Conservation (phyloP, 2,329 filamentous ascomycete genomes). For the Talaromyces amestolkiae region DNA sequence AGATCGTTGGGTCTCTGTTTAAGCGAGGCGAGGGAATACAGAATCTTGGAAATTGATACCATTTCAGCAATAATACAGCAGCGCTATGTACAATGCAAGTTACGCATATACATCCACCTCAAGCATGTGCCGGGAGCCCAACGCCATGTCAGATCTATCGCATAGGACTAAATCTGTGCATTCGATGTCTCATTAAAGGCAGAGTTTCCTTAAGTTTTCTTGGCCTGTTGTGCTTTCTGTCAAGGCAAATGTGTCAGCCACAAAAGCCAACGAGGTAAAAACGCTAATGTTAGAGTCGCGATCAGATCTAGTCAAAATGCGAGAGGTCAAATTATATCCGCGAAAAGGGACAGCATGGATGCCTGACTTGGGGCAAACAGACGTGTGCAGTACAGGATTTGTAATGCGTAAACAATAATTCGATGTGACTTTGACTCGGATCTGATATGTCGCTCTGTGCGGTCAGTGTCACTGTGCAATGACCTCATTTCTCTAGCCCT, state of each 20-base stretch:
- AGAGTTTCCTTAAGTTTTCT: not conserved
- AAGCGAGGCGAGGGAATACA: not conserved
- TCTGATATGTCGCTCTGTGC: slow-evolving; percentile 3
- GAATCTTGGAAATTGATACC: not conserved
- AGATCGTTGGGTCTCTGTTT: not conserved
- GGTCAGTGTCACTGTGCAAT: not conserved
- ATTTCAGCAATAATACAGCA: not conserved
- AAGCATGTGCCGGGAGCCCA: not conserved
- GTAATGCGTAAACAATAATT: not conserved
- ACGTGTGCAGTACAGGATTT: not conserved
- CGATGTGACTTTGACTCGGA: not conserved
- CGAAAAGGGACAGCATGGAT: slow-evolving; percentile 3
- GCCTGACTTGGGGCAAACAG: slow-evolving; percentile 7
- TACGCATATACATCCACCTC: not conserved
- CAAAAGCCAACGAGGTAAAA: slow-evolving; percentile 1
- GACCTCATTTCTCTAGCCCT: slow-evolving; percentile 9
- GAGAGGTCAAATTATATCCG: slow-evolving; percentile 2
- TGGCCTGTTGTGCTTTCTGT: not conserved
- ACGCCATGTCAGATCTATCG: not conserved
- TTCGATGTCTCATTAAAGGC: not conserved
- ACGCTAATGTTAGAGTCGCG: not conserved
- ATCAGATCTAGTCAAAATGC: slow-evolving; percentile 6
- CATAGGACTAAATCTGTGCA: not conserved
- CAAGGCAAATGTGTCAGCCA: not conserved
- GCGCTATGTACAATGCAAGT: not conserved